Conservation (phyloP, 2,329 filamentous ascomycete species). For the Curvularia hawaiiensis region DNA sequence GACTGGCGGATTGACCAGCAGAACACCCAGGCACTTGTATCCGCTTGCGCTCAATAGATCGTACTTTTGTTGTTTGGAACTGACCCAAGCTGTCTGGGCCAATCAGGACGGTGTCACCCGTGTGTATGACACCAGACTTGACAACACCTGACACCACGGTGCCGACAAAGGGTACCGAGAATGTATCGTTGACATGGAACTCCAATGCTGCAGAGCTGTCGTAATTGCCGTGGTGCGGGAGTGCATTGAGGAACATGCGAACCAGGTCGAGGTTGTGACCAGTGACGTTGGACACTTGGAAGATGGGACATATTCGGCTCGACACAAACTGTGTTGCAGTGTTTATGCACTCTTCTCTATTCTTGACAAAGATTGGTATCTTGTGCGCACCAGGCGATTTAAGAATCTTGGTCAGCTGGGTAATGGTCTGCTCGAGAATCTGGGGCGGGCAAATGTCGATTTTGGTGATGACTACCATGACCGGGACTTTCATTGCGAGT, state of each 20-base stretch:
- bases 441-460: constrained; percentile 98
- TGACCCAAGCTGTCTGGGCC: constrained; percentile 90
- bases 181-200: constrained; percentile 96
- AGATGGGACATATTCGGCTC: constrained; percentile 93
- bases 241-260: constrained; percentile 89
- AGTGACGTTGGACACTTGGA: constrained; percentile 97
- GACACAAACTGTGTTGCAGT: constrained; percentile 96
- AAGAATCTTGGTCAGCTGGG: constrained; percentile 88
- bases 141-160: constrained; percentile 96
- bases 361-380: constrained; percentile 94
- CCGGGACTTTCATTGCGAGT: constrained; percentile 90
- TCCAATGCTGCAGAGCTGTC: constrained; percentile 85
- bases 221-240: constrained; percentile 93
- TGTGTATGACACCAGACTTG: constrained; percentile 80
- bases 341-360: constrained; percentile 87
- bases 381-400: constrained; percentile 93
- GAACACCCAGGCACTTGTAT: constrained; percentile 86
- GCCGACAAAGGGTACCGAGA: constrained; percentile 95
- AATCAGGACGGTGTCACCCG: constrained; percentile 86
- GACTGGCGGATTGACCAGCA: constrained; percentile 90
- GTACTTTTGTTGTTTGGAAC: constrained; percentile 83
- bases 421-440: constrained; percentile 91
- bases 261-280: constrained; percentile 90
- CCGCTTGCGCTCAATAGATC: constrained; percentile 93
- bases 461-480: constrained; percentile 98